Evolutionary conservation across 2,329 filamentous ascomycete genomes (phyloP).

Genomic region (Myriosclerotinia curreyana): DNA sequence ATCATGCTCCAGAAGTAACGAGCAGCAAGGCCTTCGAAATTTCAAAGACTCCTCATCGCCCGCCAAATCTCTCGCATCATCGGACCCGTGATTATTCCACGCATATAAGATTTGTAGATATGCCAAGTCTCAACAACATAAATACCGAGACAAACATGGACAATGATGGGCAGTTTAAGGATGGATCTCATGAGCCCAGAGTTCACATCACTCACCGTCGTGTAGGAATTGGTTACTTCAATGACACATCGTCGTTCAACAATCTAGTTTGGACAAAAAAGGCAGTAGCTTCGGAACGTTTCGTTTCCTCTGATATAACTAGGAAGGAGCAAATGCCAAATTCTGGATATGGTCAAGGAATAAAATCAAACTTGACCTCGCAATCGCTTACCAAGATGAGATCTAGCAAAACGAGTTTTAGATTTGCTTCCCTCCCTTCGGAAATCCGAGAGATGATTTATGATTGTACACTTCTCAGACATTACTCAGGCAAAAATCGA

Average conservation of each 20-base stretch:
- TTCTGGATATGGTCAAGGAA: neutral
- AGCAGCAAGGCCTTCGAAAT: neutral
- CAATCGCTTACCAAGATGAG: neutral
- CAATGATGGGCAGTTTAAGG: neutral
- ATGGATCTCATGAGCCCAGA: neutral
- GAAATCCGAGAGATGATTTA: conserved; percentile 3
- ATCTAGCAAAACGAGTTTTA: neutral
- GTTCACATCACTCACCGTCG: neutral
- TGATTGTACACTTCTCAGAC: neutral
- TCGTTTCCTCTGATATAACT: no score
- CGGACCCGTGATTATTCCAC: neutral
- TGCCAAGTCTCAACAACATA: neutral
- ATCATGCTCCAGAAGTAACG: neutral
- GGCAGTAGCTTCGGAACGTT: neutral
- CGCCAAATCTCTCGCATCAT: neutral
- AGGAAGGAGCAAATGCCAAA: neutral
- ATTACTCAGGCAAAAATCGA: neutral
- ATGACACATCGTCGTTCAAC: neutral
- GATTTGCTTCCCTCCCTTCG: neutral
- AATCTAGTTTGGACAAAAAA: conserved; percentile 4
- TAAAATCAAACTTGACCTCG: neutral
- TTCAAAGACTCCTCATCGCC: no score
- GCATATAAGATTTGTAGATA: neutral
- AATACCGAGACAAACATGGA: neutral
- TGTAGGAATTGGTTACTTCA: neutral